Percentiles rank a stretch among this genome's conserved stretches.
phyloP scores from a whole-genome alignment of 176 grass and related monocot species.

The Thinopyrum elongatum region DNA sequence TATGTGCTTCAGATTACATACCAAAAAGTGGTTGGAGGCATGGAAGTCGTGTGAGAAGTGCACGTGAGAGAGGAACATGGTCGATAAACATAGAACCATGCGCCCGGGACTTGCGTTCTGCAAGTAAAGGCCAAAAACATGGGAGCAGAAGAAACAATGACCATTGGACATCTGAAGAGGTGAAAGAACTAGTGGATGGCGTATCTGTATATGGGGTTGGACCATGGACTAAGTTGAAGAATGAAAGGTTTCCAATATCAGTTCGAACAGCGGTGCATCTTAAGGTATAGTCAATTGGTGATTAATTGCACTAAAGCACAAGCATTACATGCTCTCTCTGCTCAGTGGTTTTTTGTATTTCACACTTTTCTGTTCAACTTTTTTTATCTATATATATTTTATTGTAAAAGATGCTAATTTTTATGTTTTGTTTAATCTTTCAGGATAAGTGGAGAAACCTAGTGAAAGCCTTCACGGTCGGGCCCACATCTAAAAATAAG shows the following conservation, averaged over 20 bases:
- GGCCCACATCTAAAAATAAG: not conserved
- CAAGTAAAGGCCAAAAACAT: not conserved
- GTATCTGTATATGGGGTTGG: not conserved
- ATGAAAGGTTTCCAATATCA: not conserved
- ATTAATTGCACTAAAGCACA: not conserved
- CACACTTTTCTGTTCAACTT: not conserved
- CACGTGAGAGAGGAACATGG: not conserved
- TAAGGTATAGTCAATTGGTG: not conserved
- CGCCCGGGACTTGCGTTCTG: no score
- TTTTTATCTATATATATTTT: not conserved
- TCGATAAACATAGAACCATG: not conserved
- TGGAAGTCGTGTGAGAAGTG: not conserved
- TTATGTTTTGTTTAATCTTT: not conserved
- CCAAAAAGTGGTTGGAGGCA: not conserved
- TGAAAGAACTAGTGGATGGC: not conserved
- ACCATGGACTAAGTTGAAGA: not conserved
- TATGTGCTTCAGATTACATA: not conserved
- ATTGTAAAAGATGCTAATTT: not conserved
- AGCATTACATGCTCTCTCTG: not conserved
- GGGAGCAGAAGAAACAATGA: slow-evolving; percentile 12
- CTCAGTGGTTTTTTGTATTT: not conserved
- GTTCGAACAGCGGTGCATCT: not conserved
- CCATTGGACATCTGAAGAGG: slow-evolving; percentile 7
- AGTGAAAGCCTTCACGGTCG: not conserved
- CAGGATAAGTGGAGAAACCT: not conserved